These are phyloP conservation scores for Colletotrichum sansevieriae DNA, from an alignment of 2,329 filamentous ascomycete species.

Conservation along the genomic window DNA sequence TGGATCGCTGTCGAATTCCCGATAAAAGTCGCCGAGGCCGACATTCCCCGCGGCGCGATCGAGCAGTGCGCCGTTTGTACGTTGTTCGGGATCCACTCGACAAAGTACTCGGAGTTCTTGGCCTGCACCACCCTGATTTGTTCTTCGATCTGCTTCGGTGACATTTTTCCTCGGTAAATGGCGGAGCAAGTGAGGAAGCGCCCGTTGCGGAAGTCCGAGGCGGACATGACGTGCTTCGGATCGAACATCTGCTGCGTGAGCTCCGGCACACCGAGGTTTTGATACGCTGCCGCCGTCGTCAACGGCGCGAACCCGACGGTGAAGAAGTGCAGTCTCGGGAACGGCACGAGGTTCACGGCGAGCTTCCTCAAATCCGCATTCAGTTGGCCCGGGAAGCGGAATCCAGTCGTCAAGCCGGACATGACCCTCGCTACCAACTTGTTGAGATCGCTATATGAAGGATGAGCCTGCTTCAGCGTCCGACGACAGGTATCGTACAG, in stretches of 20 bases:
- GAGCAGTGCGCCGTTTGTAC: conserved; percentile 99
- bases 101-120: conserved; percentile 99
- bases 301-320: conserved; percentile 99
- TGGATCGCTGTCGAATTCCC: conserved; percentile 99
- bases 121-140: conserved; percentile 99
- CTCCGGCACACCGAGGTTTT: conserved; percentile 95
- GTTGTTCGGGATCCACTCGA: conserved; percentile 99
- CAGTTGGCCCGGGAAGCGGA: conserved; percentile 99
- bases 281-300: conserved; percentile 86
- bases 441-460: conserved; percentile 99
- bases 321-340: conserved; percentile 99
- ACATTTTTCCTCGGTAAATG: conserved; percentile 99
- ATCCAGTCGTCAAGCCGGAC: conserved; percentile 97
- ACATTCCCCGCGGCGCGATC: conserved; percentile 94
- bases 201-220: conserved; percentile 99
- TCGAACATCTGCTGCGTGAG: conserved; percentile 99
- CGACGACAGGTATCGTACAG: conserved; percentile 99
- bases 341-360: conserved; percentile 99
- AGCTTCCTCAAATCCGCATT: conserved; percentile 99
- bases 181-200: conserved; percentile 99
- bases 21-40: conserved; percentile 99
- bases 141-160: conserved; percentile 99
- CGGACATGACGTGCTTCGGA: conserved; percentile 99
- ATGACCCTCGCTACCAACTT: conserved; percentile 99
- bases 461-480: conserved; percentile 97